Base-by-base conservation (phyloP, 768 basidiomycete genomes). In the Trametes elegans region DNA sequence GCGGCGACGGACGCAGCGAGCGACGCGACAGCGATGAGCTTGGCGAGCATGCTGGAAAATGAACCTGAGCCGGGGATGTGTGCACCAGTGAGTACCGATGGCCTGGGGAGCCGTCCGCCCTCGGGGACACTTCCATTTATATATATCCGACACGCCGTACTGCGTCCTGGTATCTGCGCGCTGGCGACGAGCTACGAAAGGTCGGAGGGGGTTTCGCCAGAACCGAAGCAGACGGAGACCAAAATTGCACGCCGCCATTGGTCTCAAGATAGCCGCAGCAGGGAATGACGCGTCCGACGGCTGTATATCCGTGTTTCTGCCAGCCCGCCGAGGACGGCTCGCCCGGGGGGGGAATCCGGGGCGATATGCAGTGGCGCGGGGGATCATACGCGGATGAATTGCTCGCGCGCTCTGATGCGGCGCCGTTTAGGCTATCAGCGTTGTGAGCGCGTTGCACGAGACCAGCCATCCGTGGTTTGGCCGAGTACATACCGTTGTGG, bases 1-100 rank as follows among this genome's bases (percentile, higher is more conserved):
- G 79, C 78, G 24, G 74, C 70, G n/a, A 64, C 78, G 42, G 71
- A 70, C 2, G 71, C 74, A 45, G 70, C 60, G 39, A 77, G 62
- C 11, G 70, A 66, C 10, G 72, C 73, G n/a, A 65, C 64, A 39
- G 72, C 55, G 29, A 68, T 57, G 24, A 70, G 53, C 23, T 62
- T 55, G 49, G 68, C 62, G 53, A 74, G 62, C 72, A 75, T 73
- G 40, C 49, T 53, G 18, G 41, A 13, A 14, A 19, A 24, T 19
- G 36, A 21, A 19, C 1, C 19, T 31, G 42, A 6, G 8, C 9
- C 29, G 47, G 31, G 29, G 41, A 26, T 16, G 31, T 21, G 45
- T 40, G 21, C 26, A 47, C 10, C 28, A 28, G 10, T 6, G 21
- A 18, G 27, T 13, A 49, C 34, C 43, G 45, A 52, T 32, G 34